These are phyloP conservation scores for Pulveroboletus sp. DNA, from an alignment of 768 basidiomycete species.

Conservation along the genomic window DNA sequence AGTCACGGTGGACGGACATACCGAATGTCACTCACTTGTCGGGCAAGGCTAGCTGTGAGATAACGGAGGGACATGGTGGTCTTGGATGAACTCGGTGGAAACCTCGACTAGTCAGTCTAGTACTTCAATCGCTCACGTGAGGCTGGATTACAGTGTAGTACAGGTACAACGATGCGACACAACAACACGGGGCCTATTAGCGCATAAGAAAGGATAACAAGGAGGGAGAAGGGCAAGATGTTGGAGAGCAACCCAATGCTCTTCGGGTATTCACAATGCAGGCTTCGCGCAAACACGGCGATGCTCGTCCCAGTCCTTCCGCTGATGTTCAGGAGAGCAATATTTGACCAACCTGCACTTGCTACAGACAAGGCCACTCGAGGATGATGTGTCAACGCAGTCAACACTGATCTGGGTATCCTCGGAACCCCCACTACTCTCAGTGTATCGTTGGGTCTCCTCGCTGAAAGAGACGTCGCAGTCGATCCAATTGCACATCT, in stretches of 20 bases:
- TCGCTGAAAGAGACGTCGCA: constrained; percentile 60
- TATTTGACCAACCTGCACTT: constrained; percentile 77
- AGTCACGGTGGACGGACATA: neutral
- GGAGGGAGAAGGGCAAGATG: neutral
- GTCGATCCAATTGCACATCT: constrained; percentile 85
- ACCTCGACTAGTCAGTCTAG: neutral
- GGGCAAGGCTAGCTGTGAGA: constrained; percentile 67
- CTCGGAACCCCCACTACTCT: constrained; percentile 43
- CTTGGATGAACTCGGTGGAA: neutral
- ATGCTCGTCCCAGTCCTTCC: constrained; percentile 76
- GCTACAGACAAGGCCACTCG: constrained; percentile 60
- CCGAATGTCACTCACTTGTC: constrained; percentile 48
- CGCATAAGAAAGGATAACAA: neutral
- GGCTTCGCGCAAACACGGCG: constrained; percentile 57
- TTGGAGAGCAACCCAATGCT: neutral
- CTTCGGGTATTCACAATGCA: constrained; percentile 10
- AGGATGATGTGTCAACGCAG: constrained; percentile 27
- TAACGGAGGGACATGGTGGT: constrained; percentile 53
- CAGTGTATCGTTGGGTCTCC: constrained; percentile 29
- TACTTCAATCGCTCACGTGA: neutral
- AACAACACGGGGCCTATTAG: neutral
- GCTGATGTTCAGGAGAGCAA: constrained; percentile 70
- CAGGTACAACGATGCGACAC: constrained; percentile 7
- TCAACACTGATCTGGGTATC: constrained; percentile 42
- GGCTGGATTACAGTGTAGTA: constrained; percentile 1